A percentile compares a stretch with the other conserved stretches of the same genome.
Evolutionary conservation across 1,284 basidiomycete species (phyloP).

Genomic region (Malassezia obtusa): DNA sequence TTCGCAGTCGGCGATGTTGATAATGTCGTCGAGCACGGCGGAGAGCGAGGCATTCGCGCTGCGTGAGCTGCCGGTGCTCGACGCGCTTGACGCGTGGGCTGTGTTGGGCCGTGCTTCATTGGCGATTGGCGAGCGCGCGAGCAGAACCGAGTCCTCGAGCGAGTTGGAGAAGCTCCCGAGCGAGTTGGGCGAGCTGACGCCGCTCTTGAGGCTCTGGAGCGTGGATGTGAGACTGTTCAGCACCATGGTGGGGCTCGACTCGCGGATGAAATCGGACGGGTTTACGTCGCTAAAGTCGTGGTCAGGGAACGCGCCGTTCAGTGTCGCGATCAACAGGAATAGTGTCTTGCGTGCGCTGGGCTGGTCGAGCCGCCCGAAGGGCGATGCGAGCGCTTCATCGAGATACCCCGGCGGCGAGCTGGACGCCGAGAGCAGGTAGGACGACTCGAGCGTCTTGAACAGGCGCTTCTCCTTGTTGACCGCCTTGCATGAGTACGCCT

Average conservation of each 20-base stretch:
- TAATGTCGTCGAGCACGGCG: conserved; percentile 77
- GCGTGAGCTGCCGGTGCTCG: conserved; percentile 7
- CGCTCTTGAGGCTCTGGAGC: conserved; percentile 36
- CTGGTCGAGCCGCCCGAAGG: conserved; percentile 51
- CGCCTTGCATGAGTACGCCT: conserved; percentile 96
- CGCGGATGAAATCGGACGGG: conserved; percentile 70
- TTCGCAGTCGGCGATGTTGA: conserved; percentile 82
- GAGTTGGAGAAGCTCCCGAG: conserved; percentile 32
- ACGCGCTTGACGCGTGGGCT: neutral
- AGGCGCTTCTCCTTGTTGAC: conserved; percentile 93
- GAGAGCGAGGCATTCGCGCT: conserved; percentile 67
- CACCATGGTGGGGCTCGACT: conserved; percentile 50
- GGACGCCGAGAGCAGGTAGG: conserved; percentile 37
- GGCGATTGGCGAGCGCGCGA: conserved; percentile 14
- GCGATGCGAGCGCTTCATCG: conserved; percentile 38
- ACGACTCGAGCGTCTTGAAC: conserved; percentile 64
- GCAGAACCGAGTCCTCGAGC: conserved; percentile 27
- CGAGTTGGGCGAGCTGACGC: conserved; percentile 27
- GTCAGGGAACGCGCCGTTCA: conserved; percentile 95
- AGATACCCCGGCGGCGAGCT: conserved; percentile 40
- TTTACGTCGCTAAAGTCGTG: conserved; percentile 90
- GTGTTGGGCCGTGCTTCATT: neutral
- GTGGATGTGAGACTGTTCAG: conserved; percentile 44
- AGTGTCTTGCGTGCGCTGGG: conserved; percentile 67
- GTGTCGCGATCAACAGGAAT: conserved; percentile 85